These are phyloP conservation scores for Monotropa hypopitys DNA, from an alignment of 179 eudicot genomes.

Conservation along the genomic window DNA sequence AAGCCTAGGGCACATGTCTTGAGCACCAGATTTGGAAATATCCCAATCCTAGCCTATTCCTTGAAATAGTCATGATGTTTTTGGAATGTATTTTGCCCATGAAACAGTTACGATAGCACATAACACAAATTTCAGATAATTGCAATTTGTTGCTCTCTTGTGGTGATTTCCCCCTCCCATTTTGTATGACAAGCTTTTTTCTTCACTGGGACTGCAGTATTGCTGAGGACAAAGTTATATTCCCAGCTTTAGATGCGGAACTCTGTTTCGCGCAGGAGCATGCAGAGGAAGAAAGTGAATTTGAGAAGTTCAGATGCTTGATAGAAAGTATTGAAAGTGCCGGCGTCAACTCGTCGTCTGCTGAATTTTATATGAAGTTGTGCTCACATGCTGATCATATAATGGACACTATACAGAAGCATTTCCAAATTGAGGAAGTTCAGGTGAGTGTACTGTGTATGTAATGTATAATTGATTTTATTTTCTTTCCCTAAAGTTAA, in stretches of 20 bases:
- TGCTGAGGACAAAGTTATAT: conserved; percentile 89
- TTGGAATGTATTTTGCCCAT: background rate
- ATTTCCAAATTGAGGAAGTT: conserved; percentile 65
- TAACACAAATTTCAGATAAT: background rate
- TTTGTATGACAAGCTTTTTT: background rate
- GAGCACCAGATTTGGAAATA: background rate
- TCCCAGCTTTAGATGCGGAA: conserved; percentile 86
- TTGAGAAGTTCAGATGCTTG: conserved; percentile 71
- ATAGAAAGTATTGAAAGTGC: conserved; percentile 68
- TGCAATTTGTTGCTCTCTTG: background rate
- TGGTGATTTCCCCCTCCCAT: background rate
- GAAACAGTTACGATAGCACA: background rate
- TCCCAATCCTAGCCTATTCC: background rate
- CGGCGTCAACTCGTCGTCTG: conserved; percentile 58
- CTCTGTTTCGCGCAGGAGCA: conserved; percentile 83
- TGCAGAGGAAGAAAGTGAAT: conserved; percentile 80
- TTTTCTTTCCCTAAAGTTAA: background rate
- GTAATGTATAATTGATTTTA: background rate
- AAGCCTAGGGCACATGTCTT: background rate
- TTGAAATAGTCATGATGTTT: background rate
- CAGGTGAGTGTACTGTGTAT: conserved; percentile 37
- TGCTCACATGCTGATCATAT: conserved; percentile 77
- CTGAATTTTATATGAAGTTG: conserved; percentile 52
- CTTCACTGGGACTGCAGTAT: conserved; percentile 39
- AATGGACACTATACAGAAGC: conserved; percentile 65